Conservation (phyloP, 768 basidiomycete genomes). For the Mrakia blollopis region DNA sequence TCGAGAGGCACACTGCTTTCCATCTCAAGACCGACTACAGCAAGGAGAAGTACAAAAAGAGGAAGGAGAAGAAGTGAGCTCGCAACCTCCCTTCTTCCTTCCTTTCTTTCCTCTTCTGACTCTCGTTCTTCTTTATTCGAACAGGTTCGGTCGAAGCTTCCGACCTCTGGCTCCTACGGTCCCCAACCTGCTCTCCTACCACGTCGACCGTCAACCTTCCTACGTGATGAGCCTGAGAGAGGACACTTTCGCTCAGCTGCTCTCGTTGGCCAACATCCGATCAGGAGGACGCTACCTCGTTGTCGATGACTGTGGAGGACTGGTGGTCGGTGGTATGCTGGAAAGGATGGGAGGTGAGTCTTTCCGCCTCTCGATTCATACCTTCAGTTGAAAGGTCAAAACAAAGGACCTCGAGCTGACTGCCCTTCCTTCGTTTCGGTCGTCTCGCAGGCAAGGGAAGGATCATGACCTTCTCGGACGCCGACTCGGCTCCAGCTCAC, state of each 20-base stretch:
- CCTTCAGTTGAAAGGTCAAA: too few relatives aligned
- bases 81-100: neutral
- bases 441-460: slow-evolving; percentile 58
- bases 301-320: slow-evolving; percentile 86
- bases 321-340: slow-evolving; percentile 76
- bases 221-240: slow-evolving; percentile 72
- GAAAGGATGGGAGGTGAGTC: slow-evolving; percentile 63
- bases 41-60: slow-evolving; percentile 95
- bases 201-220: slow-evolving; percentile 73
- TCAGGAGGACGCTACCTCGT: slow-evolving; percentile 83
- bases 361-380: slow-evolving; percentile 47
- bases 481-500: slow-evolving; percentile 88
- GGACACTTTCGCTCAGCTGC: slow-evolving; percentile 82
- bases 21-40: slow-evolving; percentile 94
- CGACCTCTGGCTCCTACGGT: slow-evolving; percentile 81
- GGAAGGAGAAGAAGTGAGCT: slow-evolving; percentile 86
- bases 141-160: slow-evolving; percentile 79
- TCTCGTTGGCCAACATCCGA: slow-evolving; percentile 73
- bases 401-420: neutral
- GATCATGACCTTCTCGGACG: slow-evolving; percentile 76
- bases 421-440: neutral
- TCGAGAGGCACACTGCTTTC: slow-evolving; percentile 86
- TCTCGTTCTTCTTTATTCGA: neutral
- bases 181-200: slow-evolving; percentile 81
- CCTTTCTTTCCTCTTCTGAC: neutral